Percentiles rank a stretch among this genome's conserved stretches.
Conservation (phyloP, 78 protist genomes). For the Chrysochromulina parva region DNA sequence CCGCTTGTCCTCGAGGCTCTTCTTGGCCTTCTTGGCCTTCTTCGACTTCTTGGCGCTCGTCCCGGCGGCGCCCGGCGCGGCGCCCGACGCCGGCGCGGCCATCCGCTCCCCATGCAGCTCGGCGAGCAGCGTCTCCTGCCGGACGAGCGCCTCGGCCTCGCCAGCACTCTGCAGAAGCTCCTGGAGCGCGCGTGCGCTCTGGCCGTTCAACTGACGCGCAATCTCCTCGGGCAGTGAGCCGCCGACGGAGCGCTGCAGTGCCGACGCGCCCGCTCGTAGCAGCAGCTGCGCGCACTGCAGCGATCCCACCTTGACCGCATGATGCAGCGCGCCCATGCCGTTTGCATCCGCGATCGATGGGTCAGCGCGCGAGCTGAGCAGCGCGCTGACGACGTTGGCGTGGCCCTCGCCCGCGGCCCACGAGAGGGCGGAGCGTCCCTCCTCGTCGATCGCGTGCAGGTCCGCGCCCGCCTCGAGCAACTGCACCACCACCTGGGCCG, state of each 20-base stretch:
- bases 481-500: not conserved
- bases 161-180: not conserved
- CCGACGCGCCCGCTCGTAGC: not conserved
- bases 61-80: not conserved
- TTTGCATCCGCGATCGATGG: not conserved
- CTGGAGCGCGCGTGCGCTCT: not conserved
- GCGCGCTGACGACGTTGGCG: not conserved
- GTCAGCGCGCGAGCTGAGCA: not conserved
- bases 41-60: not conserved
- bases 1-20: not conserved
- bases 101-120: not conserved
- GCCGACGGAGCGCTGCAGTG: not conserved
- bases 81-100: no score
- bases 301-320: not conserved
- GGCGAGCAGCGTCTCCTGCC: not conserved
- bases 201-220: not conserved
- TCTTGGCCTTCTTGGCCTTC: not conserved
- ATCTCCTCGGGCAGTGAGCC: not conserved
- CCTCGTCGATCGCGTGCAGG: slow-evolving; percentile 10
- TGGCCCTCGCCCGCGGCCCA: slow-evolving; percentile 8
- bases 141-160: not conserved
- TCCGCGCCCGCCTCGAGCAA: not conserved
- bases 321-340: slow-evolving; percentile 4
- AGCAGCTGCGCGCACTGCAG: not conserved
- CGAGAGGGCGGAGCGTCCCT: not conserved